A percentile compares a stretch with the other conserved stretches of the same genome.
Conservation (phyloP, 257 asterid species). For the Solanum virginianum region DNA sequence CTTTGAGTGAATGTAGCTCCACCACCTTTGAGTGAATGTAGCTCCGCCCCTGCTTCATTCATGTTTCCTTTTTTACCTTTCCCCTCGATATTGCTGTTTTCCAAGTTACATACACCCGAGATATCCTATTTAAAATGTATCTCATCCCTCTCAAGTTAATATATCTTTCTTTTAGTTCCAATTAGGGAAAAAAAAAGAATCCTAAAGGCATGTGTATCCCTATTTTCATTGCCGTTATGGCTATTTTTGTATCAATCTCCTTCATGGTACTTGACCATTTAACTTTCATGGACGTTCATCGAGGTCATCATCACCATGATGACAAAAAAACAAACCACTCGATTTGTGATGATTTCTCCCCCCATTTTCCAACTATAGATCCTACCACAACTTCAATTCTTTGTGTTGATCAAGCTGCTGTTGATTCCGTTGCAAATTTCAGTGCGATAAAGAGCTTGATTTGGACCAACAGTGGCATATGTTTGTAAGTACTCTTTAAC, state of each 20-base stretch:
- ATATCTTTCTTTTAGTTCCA: background rate
- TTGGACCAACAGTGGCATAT: conserved; percentile 79
- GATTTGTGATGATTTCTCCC: conserved; percentile 61
- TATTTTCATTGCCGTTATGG: conserved; percentile 37
- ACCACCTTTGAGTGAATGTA: no score
- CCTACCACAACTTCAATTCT: conserved; percentile 43
- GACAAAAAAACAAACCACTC: conserved; percentile 3
- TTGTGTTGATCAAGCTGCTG: conserved; percentile 83
- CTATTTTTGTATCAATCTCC: conserved; percentile 34
- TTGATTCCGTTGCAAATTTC: conserved; percentile 51
- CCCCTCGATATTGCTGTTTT: background rate
- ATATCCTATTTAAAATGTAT: background rate
- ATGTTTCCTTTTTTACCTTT: background rate
- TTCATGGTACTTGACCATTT: conserved; percentile 3
- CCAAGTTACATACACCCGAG: background rate
- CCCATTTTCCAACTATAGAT: conserved; percentile 54
- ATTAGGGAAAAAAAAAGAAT: conserved; percentile 14
- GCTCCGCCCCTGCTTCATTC: no score
- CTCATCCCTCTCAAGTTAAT: background rate
- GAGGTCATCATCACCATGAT: conserved; percentile 11
- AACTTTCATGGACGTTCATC: background rate
- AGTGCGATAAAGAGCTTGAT: conserved; percentile 46
- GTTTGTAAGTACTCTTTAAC: conserved; percentile 43
- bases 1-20: no score
- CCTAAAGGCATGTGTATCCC: conserved; percentile 26